phyloP scores from a whole-genome alignment of 768 basidiomycete genomes.

The Rossbeevera mucosa region DNA sequence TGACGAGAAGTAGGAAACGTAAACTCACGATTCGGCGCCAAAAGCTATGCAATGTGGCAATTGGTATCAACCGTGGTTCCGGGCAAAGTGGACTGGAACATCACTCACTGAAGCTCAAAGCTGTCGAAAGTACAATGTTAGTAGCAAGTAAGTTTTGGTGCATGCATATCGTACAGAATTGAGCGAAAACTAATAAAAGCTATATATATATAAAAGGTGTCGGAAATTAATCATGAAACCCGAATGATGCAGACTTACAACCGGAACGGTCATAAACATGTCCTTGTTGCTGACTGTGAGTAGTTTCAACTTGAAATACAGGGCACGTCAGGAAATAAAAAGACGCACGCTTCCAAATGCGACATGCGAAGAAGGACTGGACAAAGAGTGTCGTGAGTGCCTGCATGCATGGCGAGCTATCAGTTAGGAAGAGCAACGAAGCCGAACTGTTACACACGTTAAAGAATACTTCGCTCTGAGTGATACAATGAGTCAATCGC shows the following conservation, averaged over 20 bases:
- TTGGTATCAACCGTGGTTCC: slow-evolving; percentile 3
- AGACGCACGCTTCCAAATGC: slow-evolving; percentile 45
- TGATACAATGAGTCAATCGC: slow-evolving; percentile 6
- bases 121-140: slow-evolving; percentile 17
- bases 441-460: slow-evolving; percentile 29
- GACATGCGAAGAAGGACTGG: slow-evolving; percentile 49
- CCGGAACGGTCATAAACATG: slow-evolving; percentile 32
- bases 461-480: slow-evolving; percentile 47
- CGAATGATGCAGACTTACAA: slow-evolving; percentile 17
- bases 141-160: not conserved
- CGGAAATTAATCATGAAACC: not conserved
- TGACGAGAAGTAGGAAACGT: not conserved
- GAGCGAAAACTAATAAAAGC: slow-evolving; percentile 33
- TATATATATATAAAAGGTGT: not conserved
- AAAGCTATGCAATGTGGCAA: slow-evolving; percentile 27
- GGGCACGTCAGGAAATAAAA: not conserved
- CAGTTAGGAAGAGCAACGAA: not conserved
- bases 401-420: slow-evolving; percentile 9
- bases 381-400: slow-evolving; percentile 46
- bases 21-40: slow-evolving; percentile 32
- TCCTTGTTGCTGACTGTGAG: slow-evolving; percentile 47
- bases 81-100: not conserved
- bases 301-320: not conserved
- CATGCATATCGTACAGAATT: slow-evolving; percentile 31
- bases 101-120: slow-evolving; percentile 31